These are phyloP conservation scores for Cyberlindnera lachancei DNA, from an alignment of 805 yeast species.

Conservation along the genomic window DNA sequence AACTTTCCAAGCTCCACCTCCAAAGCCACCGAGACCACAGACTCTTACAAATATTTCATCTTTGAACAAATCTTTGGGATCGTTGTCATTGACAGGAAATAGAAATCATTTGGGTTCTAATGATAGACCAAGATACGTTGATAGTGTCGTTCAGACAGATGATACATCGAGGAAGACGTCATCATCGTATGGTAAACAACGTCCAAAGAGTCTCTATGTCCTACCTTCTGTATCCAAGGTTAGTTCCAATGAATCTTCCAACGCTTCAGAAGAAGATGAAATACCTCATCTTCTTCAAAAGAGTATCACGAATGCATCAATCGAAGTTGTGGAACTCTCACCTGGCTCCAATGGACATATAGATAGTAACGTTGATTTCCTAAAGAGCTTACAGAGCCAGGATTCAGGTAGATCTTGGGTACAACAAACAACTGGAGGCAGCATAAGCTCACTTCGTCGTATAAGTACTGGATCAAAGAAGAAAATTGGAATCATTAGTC, in stretches of 20 bases:
- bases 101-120: neutral
- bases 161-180: conserved; percentile 3
- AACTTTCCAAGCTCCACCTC: no score
- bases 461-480: conserved; percentile 23
- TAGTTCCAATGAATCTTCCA: conserved; percentile 4
- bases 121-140: conserved; percentile 21
- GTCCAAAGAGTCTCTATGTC: conserved; percentile 30
- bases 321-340: conserved; percentile 15
- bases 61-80: conserved; percentile 19
- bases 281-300: conserved; percentile 24
- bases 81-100: conserved; percentile 9
- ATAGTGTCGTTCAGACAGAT: conserved; percentile 23
- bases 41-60: conserved; percentile 2
- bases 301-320: conserved; percentile 9
- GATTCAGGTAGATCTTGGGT: conserved; percentile 28
- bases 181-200: conserved; percentile 3
- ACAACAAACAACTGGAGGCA: conserved; percentile 27
- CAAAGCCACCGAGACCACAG: conserved; percentile 17
- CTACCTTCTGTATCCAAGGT: no score
- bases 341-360: conserved; percentile 20
- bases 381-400: conserved; percentile 29
- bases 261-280: conserved; percentile 6
- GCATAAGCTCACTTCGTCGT: conserved; percentile 22
- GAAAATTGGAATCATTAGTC: conserved; percentile 16
- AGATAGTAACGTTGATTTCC: conserved; percentile 32